Evolutionary conservation across 345 rosid genomes (phyloP), one percentile per base, ranked within the genome.

Genomic region (Brassica incana): DNA sequence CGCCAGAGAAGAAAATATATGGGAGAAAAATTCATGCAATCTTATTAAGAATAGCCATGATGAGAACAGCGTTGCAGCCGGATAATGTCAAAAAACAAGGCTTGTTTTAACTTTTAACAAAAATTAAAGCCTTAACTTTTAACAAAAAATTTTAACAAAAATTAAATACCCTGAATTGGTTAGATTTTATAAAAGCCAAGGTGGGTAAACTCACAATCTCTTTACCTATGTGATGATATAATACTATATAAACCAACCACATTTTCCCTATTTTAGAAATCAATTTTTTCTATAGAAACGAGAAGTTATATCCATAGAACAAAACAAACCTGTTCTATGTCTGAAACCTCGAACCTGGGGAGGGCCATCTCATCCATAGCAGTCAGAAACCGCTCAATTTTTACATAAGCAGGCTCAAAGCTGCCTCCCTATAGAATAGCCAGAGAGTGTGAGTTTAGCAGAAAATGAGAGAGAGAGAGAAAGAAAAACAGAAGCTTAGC

Each of bases 301-400:
- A 66, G 32, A 38, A 38, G 48, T 23, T 35, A 0, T 45, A 71
- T 71, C 64, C 50, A 71, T 58, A 38, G 50, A 69, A 71, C 36
- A 29, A 43, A 54, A 81, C 84, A 8, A 62, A 95, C 99, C 97
- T 90, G 92, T 80, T 92, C 90, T 72, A 95, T 83, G 77, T 95
- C 94, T 30, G 88, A 81, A 40, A 84, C 71, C 71, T 90, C 90
- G 75, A 95, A 92, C 63, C 82, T 83, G 16, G 92, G 90, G 60
- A 91, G 80, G 74, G 91, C 92, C 83, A 88, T 10, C 56, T 90
- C 87, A 80, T 89, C 95, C 90, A 92, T 78, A 35, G 81, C 77
- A 29, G 85, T 81, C 68, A 91, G 83, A 84, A 95, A 92, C 79
- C 76, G 84, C 16, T 78, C 85, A 71, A 89, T 83, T 82, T 84